Evolutionary conservation across 768 basidiomycete genomes (phyloP), one percentile per base, ranked within the genome.

Genomic region (Suillus alpinus): DNA sequence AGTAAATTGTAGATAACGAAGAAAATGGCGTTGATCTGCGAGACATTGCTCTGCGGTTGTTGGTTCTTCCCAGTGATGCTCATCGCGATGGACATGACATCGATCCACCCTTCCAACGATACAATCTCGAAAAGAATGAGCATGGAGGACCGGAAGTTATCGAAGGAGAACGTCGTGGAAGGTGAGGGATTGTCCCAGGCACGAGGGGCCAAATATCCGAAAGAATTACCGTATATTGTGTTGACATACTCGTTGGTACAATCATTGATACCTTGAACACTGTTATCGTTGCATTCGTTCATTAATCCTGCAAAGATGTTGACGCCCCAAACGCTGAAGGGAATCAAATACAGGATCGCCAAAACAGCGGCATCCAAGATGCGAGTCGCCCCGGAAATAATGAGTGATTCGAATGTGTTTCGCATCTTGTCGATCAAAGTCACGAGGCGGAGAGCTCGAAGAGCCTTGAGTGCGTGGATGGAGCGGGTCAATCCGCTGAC

Each of bases 41-140:
- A 83, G 1, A 82, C 84, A 63, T 95, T 91, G 43, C 76, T 80
- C 61, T 82, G 75, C 0, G 94, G 92, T 70, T 97, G 94, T 58
- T 74, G 75, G 32, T 86, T 85, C 23, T 64, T 69, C 5, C 89
- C 92, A 1, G 84, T 87, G 64, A 97, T 89, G 63, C 87, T 85
- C 72, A 91, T 91, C 1, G 88, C 89, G 29, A 88, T 81, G 40
- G 75, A 76, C 89, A 97, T 90, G 55, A 95, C 96, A 69, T 95
- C 93, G n/a, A 92, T 83, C 96, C 95, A 98, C 2, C 96, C 96
- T 75, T 96, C 95, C 53, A 97, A 77, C 0, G 95, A 96, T 26
- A 98, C 93, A 65, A 96, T 94, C 75, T 98, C 96, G 67, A 97
- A 98, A 1, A 98, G 81, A 68, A 98, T 97, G 57, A 98, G 82